These are phyloP conservation scores for Penicillium coffeae DNA, from an alignment of 495 filamentous ascomycete species.

Conservation along the genomic window DNA sequence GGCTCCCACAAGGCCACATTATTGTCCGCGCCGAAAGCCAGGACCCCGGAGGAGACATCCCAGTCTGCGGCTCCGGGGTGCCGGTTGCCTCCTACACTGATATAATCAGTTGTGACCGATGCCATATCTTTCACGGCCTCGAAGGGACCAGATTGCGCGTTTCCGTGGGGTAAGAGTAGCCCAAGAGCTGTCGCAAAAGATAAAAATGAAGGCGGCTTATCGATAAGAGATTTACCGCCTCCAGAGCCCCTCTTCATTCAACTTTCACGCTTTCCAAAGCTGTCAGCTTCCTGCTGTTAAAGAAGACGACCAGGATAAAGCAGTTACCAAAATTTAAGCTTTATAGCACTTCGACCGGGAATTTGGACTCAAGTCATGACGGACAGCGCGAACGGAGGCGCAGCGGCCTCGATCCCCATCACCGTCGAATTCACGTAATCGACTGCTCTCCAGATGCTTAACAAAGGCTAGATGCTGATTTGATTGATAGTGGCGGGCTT, in stretches of 20 bases:
- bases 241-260: conserved; percentile 12
- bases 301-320: background rate
- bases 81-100: conserved; percentile 84
- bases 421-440: conserved; percentile 73
- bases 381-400: conserved; percentile 4
- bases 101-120: conserved; percentile 53
- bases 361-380: conserved; percentile 9
- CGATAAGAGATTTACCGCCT: conserved; percentile 36
- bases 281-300: background rate
- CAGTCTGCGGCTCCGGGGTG: conserved; percentile 90
- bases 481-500: conserved; percentile 70
- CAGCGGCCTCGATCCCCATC: conserved; percentile 42
- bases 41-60: conserved; percentile 62
- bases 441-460: background rate
- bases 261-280: background rate
- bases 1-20: conserved; percentile 90
- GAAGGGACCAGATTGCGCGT: background rate
- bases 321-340: no score
- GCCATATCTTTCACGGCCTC: conserved; percentile 32
- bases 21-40: conserved; percentile 86
- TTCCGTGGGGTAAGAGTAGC: conserved; percentile 10
- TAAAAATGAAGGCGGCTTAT: conserved; percentile 33
- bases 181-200: conserved; percentile 24
- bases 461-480: conserved; percentile 3
- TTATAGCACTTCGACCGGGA: no score